Evolutionary conservation across 73 alveolate species (phyloP).

Genomic region (Paraurostyla sp.): DNA sequence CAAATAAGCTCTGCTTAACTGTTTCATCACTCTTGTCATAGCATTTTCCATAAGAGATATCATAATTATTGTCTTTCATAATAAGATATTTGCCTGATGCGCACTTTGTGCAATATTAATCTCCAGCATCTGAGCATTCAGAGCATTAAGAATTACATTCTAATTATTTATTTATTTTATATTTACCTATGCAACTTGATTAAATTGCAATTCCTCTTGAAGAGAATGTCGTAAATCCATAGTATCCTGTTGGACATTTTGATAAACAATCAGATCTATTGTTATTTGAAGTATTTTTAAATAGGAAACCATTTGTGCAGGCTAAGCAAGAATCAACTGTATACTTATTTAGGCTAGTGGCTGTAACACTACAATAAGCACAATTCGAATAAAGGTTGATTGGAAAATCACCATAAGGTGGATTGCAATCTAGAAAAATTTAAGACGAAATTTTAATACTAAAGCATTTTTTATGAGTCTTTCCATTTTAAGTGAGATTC

Average conservation of each 20-base stretch:
- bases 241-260: conserved; percentile 8
- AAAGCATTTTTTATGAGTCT: background rate
- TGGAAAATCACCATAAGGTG: background rate
- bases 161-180: background rate
- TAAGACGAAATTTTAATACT: background rate
- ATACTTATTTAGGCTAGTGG: background rate
- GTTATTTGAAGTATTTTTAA: background rate
- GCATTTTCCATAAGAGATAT: background rate
- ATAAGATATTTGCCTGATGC: background rate
- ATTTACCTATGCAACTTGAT: conserved; percentile 1
- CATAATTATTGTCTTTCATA: background rate
- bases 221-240: background rate
- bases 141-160: background rate
- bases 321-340: background rate
- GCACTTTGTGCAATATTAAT: background rate
- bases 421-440: background rate
- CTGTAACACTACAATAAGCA: background rate
- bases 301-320: background rate
- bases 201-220: background rate
- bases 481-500: background rate
- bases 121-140: background rate
- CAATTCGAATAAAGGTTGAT: background rate
- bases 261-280: background rate
- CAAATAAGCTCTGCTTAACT: background rate
- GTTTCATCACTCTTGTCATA: background rate